Evolutionary conservation across 225 moss, liverwort and hornwort genomes (phyloP).

Genomic region (Climacium dendroides): DNA sequence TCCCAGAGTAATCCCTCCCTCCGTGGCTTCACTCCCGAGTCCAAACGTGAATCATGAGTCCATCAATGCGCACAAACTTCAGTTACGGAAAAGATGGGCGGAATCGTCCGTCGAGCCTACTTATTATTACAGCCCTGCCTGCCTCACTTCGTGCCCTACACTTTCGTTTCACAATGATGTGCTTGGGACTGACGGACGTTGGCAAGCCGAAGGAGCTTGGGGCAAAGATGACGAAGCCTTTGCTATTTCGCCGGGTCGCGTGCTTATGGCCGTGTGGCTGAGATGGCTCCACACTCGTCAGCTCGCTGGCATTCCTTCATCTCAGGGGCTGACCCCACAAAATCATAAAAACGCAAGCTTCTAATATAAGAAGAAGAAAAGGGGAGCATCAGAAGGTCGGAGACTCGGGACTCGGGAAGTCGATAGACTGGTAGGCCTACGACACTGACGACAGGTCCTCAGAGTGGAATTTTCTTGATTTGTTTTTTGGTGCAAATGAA

Average conservation of each 20-base stretch:
- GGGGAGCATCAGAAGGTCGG: not conserved
- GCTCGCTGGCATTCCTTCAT: not conserved
- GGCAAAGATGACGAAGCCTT: not conserved
- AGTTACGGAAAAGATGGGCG: not conserved
- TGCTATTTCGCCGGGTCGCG: not conserved
- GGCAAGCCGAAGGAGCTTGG: not conserved
- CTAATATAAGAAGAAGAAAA: not conserved
- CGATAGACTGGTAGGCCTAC: not conserved
- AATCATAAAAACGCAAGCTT: not conserved
- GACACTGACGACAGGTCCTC: not conserved
- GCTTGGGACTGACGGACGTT: not conserved
- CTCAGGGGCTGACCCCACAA: not conserved
- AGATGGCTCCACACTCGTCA: not conserved
- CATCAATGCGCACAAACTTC: not conserved
- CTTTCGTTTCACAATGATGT: not conserved
- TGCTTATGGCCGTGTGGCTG: not conserved
- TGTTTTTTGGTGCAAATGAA: too few species aligned
- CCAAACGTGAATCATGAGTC: not conserved
- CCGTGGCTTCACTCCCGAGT: not conserved
- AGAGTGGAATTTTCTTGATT: too few species aligned
- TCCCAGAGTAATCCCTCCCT: not conserved
- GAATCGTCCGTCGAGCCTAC: not conserved
- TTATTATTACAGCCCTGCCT: too few species aligned
- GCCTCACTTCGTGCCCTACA: too few species aligned
- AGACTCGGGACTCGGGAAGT: not conserved